phyloP scores from a whole-genome alignment of 2,329 filamentous ascomycete species.

The Drechslera avenae region DNA sequence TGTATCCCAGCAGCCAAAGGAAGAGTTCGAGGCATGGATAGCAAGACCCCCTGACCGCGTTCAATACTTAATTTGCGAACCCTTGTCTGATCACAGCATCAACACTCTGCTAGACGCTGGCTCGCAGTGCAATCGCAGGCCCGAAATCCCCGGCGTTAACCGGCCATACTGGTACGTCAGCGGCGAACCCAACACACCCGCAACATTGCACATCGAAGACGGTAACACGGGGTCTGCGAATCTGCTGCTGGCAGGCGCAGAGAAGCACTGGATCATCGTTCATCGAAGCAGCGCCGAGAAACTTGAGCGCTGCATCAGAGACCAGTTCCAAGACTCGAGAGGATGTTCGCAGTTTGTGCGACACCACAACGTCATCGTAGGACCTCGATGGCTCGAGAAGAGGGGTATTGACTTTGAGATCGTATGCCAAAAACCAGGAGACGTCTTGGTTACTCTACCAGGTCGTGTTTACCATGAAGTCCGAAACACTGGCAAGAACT shows the following conservation, averaged over 20 bases:
- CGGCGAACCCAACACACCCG: not conserved
- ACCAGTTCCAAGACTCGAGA: constrained; percentile 1
- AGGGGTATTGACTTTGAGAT: constrained; percentile 12
- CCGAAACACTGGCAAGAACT: constrained; percentile 13
- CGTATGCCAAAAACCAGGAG: constrained; percentile 5
- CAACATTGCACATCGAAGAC: constrained; percentile 14
- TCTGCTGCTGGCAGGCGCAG: constrained; percentile 11
- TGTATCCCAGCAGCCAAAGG: not conserved
- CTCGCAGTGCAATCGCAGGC: not conserved
- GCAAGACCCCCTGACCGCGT: constrained; percentile 1
- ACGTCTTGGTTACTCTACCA: constrained; percentile 13
- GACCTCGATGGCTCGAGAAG: constrained; percentile 6
- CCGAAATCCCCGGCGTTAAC: constrained; percentile 13
- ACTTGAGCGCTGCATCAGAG: constrained; percentile 7
- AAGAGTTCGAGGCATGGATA: constrained; percentile 9
- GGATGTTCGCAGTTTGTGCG: constrained; percentile 14
- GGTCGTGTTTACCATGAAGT: constrained; percentile 13
- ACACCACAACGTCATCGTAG: constrained; percentile 11
- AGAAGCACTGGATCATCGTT: constrained; percentile 18
- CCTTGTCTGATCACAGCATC: constrained; percentile 1
- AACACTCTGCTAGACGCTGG: constrained; percentile 12
- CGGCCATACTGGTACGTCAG: constrained; percentile 16
- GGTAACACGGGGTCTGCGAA: constrained; percentile 12
- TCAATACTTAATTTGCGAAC: constrained; percentile 7
- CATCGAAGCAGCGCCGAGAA: constrained; percentile 3